Conservation (phyloP, 139 green algal genomes). For the Asterochloris sp. region DNA sequence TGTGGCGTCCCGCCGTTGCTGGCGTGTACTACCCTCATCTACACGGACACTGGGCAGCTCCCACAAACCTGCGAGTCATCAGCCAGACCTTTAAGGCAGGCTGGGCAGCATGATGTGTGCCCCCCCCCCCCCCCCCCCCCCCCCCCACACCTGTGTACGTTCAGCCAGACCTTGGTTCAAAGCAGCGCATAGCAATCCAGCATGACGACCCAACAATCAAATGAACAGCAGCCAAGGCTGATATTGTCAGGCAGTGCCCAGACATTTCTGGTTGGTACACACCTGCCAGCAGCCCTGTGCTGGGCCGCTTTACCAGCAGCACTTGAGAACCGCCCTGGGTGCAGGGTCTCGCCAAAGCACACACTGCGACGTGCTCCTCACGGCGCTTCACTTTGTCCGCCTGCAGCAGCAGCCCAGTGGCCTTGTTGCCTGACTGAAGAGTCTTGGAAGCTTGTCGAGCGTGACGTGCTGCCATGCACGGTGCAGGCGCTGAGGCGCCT, state of each 20-base stretch:
- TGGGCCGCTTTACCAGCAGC: slow-evolving; percentile 61
- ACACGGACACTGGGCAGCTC: slow-evolving; percentile 40
- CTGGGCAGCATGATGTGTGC: too few species aligned
- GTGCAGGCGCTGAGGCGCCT: neutral
- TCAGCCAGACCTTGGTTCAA: neutral
- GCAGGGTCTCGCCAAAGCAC: slow-evolving; percentile 27
- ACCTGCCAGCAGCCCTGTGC: slow-evolving; percentile 54
- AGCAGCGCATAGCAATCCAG: too few species aligned
- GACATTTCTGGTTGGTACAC: neutral
- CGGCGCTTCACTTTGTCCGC: slow-evolving; percentile 49
- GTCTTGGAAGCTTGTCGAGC: too few species aligned
- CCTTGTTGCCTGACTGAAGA: too few species aligned
- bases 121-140: too few species aligned
- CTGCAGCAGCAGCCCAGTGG: slow-evolving; percentile 11
- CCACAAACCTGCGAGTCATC: slow-evolving; percentile 50
- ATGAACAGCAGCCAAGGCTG: neutral
- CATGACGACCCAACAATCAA: too few species aligned
- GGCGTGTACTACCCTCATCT: too few species aligned
- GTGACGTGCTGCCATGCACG: too few species aligned
- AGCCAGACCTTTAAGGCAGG: neutral
- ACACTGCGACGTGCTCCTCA: slow-evolving; percentile 52
- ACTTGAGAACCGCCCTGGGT: slow-evolving; percentile 11
- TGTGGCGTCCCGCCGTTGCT: too few species aligned
- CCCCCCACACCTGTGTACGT: too few species aligned
- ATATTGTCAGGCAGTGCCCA: neutral